Evolutionary conservation across 2,329 filamentous ascomycete species (phyloP).

Genomic region (Cordyceps militaris): DNA sequence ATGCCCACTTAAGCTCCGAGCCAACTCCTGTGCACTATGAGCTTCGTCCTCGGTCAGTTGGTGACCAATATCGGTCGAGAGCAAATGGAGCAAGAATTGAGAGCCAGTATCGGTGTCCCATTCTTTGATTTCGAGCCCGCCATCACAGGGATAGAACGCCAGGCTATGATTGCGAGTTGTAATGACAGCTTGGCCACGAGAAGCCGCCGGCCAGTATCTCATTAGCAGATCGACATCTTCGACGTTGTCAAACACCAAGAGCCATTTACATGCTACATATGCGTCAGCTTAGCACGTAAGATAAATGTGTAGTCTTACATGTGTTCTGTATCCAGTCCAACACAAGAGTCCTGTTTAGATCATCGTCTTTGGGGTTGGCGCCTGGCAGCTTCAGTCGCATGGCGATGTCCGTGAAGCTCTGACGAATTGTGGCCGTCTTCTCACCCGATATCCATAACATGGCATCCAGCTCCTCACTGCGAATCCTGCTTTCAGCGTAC

Average conservation of each 20-base stretch:
- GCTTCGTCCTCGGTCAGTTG: neutral
- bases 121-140: conserved; percentile 6
- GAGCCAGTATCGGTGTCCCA: conserved; percentile 13
- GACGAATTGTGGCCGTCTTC: conserved; percentile 1
- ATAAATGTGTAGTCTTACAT: neutral
- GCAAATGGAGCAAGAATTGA: conserved; percentile 8
- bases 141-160: neutral
- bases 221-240: conserved; percentile 9
- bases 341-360: conserved; percentile 12
- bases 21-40: conserved; percentile 1
- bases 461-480: neutral
- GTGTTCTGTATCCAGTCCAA: conserved; percentile 14
- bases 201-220: conserved; percentile 11
- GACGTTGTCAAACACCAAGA: conserved; percentile 14
- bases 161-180: conserved; percentile 12
- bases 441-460: conserved; percentile 13
- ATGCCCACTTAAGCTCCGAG: conserved; percentile 12
- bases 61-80: neutral
- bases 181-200: conserved; percentile 11
- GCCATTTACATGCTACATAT: neutral
- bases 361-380: neutral
- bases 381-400: conserved; percentile 10
- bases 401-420: conserved; percentile 16
- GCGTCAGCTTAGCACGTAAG: neutral
- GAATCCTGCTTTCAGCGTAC: conserved; percentile 7